Evolutionary conservation across 2,329 filamentous ascomycete species (phyloP).

Genomic region (Mollisiaceae sp.): DNA sequence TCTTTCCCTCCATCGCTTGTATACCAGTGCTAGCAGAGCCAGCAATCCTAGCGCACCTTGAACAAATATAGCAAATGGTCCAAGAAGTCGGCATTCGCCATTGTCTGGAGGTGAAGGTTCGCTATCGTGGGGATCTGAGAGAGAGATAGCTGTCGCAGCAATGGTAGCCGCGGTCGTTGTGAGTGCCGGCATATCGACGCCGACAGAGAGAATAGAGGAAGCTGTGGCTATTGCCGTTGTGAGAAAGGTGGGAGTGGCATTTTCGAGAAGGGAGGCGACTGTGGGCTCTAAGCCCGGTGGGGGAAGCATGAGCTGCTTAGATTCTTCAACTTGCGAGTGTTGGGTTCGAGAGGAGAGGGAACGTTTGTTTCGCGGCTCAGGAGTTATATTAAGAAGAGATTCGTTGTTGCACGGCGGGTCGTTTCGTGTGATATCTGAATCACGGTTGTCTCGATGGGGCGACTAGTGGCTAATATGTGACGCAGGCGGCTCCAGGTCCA

Average conservation of each 20-base stretch:
- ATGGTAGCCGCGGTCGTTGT: slow-evolving; percentile 40
- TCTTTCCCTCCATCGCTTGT: slow-evolving; percentile 89
- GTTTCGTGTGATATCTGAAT: slow-evolving; percentile 7
- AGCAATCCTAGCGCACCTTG: slow-evolving; percentile 85
- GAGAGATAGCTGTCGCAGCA: slow-evolving; percentile 35
- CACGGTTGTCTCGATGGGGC: slow-evolving; percentile 12
- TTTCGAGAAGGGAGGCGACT: slow-evolving; percentile 30
- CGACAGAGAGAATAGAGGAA: slow-evolving; percentile 25
- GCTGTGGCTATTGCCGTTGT: slow-evolving; percentile 35
- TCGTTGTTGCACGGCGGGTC: not conserved
- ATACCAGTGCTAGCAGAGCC: slow-evolving; percentile 85
- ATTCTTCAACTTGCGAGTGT: not conserved
- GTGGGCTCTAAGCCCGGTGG: slow-evolving; percentile 40
- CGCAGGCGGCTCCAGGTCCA: slow-evolving; percentile 13
- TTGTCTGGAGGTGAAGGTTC: slow-evolving; percentile 44
- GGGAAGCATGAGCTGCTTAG: slow-evolving; percentile 34
- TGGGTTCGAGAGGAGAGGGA: not conserved
- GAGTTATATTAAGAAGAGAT: not conserved
- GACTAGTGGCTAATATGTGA: slow-evolving; percentile 14
- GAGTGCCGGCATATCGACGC: slow-evolving; percentile 40
- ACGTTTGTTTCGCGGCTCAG: not conserved
- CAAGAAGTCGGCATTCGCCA: slow-evolving; percentile 85
- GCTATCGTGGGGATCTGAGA: not conserved
- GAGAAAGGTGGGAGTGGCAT: slow-evolving; percentile 34
- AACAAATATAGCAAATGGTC: slow-evolving; percentile 88